Percentiles rank a stretch among this genome's conserved stretches.
These are phyloP conservation scores for Proliferodiscus dingleyae DNA, from an alignment of 2,329 filamentous ascomycete genomes.

Conservation along the genomic window DNA sequence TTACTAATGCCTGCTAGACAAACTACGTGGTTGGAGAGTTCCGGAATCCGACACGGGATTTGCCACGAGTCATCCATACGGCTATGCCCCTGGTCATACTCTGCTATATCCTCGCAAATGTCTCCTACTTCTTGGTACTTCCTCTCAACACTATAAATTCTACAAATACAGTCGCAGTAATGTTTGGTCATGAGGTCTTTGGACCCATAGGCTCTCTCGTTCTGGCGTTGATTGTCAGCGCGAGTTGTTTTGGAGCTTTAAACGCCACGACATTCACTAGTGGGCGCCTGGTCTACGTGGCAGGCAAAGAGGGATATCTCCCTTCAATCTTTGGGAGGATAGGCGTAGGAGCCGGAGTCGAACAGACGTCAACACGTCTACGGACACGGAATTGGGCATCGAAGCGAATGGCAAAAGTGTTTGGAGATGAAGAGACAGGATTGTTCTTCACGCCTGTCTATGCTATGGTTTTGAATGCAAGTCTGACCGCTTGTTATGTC, in stretches of 20 bases:
- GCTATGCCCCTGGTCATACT: slow-evolving; percentile 92
- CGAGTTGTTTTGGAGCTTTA: slow-evolving; percentile 88
- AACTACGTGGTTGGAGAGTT: slow-evolving; percentile 99
- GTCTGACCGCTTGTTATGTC: slow-evolving; percentile 72
- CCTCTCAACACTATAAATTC: slow-evolving; percentile 75
- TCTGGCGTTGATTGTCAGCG: slow-evolving; percentile 82
- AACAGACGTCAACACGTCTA: slow-evolving; percentile 38
- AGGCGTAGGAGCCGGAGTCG: slow-evolving; percentile 53
- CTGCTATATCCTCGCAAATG: slow-evolving; percentile 84
- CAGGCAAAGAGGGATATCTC: slow-evolving; percentile 91
- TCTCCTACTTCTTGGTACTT: slow-evolving; percentile 91
- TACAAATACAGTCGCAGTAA: slow-evolving; percentile 91
- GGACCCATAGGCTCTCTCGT: slow-evolving; percentile 76
- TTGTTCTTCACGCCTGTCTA: slow-evolving; percentile 94
- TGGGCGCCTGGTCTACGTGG: slow-evolving; percentile 86
- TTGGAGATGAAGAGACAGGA: slow-evolving; percentile 72
- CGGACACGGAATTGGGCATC: slow-evolving; percentile 52
- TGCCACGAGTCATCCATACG: slow-evolving; percentile 92
- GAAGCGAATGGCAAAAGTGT: slow-evolving; percentile 53
- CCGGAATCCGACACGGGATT: slow-evolving; percentile 80
- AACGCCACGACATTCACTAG: slow-evolving; percentile 94
- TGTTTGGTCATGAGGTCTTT: slow-evolving; percentile 87
- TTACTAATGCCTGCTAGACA: slow-evolving; percentile 52
- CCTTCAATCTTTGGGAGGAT: slow-evolving; percentile 79
- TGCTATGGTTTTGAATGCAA: slow-evolving; percentile 77